These are phyloP conservation scores for Zygosaccharomyces bailii DNA, from an alignment of 805 yeast species.

Conservation along the genomic window DNA sequence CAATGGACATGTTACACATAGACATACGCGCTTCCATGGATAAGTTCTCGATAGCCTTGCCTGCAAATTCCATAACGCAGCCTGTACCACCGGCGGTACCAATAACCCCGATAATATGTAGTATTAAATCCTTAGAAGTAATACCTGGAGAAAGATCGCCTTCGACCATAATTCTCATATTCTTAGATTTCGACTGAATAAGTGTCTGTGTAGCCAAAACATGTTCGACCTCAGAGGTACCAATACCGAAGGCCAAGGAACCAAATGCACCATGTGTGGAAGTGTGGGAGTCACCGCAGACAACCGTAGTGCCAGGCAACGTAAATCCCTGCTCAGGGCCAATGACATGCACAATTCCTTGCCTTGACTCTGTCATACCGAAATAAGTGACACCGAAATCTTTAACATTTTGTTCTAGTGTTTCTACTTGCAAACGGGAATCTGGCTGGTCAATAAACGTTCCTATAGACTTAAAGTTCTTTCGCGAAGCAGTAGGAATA, in stretches of 20 bases:
- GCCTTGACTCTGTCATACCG: constrained; percentile 92
- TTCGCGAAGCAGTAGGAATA: constrained; percentile 91
- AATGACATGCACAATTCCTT: constrained; percentile 97
- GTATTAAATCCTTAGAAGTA: constrained; percentile 91
- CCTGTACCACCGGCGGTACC: constrained; percentile 99
- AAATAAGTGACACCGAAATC: constrained; percentile 87
- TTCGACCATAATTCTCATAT: constrained; percentile 83
- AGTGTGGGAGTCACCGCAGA: constrained; percentile 98
- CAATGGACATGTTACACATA: constrained; percentile 98
- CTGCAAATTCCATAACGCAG: constrained; percentile 92
- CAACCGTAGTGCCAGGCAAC: constrained; percentile 96
- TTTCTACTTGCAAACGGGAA: constrained; percentile 86
- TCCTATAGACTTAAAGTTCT: constrained; percentile 63
- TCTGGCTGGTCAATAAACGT: constrained; percentile 87
- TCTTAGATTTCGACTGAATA: constrained; percentile 91
- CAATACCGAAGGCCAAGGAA: constrained; percentile 95
- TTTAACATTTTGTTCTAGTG: constrained; percentile 88
- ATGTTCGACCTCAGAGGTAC: constrained; percentile 98
- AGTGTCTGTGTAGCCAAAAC: constrained; percentile 96
- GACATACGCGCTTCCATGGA: constrained; percentile 99
- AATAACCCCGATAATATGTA: constrained; percentile 92
- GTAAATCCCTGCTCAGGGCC: constrained; percentile 99
- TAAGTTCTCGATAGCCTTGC: constrained; percentile 84
- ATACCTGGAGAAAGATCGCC: constrained; percentile 86
- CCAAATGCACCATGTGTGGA: constrained; percentile 99